Evolutionary conservation across 1,139 yeast genomes (phyloP), one percentile per base, ranked within the genome.

Genomic region (Geotrichum cucujoidarum): DNA sequence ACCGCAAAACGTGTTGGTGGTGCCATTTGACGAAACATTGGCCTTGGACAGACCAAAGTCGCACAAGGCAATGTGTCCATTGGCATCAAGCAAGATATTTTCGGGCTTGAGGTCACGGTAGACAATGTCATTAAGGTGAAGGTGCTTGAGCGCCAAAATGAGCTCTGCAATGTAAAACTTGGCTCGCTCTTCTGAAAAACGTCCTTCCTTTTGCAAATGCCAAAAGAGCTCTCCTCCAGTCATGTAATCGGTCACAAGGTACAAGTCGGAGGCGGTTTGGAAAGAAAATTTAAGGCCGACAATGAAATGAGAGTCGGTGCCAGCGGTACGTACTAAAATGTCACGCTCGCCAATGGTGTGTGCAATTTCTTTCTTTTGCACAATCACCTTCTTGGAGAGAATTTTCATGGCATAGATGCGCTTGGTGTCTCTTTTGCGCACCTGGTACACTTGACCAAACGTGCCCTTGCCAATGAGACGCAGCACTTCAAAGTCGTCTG

Each of bases 341-440:
- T 92, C 87, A 59, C 98, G 76, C 70, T 92, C 98, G 32, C 97
- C 97, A 60, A 92, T 88, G 2, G 98, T 92, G 66, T 92, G 98
- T 1, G 97, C 97, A 58, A 92, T 85, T 68, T 92, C 98, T 68
- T 90, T 90, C 75, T 90, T 92, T 67, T 87, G 89, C 47, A 92
- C 96, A 68, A 92, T 92, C 40, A 89, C 94, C 65, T 89, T 89
- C 66, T 92, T 92, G 30, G 95, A 84, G 48, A 92, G 76, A 24
- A 92, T 95, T 68, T 92, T 92, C 98, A 92, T 92, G 41, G 98
- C 98, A 65, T 92, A 92, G 52, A 92, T 83, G 59, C 97, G 77
- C 50, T 80, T 79, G 3, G 95, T 88, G 62, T 90, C 97, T 60
- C 76, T 76, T 74, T 90, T 92, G 57, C 85, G 81, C 41, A 92